Conservation (phyloP, 1,284 basidiomycete species). For the Meira miltonrushii region DNA sequence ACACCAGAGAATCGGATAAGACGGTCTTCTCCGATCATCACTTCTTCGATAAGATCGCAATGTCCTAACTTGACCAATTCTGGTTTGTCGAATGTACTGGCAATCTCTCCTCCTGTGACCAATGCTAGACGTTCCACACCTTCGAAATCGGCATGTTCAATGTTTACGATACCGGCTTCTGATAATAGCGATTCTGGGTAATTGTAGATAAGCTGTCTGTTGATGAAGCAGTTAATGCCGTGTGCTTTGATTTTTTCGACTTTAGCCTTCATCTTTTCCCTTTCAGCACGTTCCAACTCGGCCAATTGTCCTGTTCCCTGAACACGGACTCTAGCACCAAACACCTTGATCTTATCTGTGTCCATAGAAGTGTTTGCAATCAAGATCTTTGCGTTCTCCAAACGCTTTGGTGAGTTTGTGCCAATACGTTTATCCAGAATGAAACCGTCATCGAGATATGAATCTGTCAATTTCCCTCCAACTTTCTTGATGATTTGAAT, state of each 20-base stretch:
- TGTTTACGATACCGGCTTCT: conserved; percentile 89
- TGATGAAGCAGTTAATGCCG: conserved; percentile 96
- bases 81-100: conserved; percentile 88
- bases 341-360: conserved; percentile 99
- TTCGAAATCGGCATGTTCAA: conserved; percentile 99
- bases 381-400: conserved; percentile 92
- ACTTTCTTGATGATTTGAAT: conserved; percentile 99
- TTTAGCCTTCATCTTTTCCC: conserved; percentile 98
- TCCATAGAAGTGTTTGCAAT: conserved; percentile 99
- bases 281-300: conserved; percentile 92
- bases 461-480: conserved; percentile 95
- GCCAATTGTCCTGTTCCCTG: conserved; percentile 94
- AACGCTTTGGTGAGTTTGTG: conserved; percentile 86
- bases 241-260: conserved; percentile 89
- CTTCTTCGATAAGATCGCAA: conserved; percentile 94
- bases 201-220: conserved; percentile 98
- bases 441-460: conserved; percentile 97
- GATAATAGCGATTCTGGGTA: conserved; percentile 92
- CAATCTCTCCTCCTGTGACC: conserved; percentile 96
- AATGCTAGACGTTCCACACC: conserved; percentile 93
- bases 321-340: conserved; percentile 91
- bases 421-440: conserved; percentile 96
- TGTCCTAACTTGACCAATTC: conserved; percentile 87
- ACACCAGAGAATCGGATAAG: conserved; percentile 99
- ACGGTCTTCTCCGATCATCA: conserved; percentile 99